phyloP scores from a whole-genome alignment of 495 filamentous ascomycete genomes.

The Trichoderma virens region DNA sequence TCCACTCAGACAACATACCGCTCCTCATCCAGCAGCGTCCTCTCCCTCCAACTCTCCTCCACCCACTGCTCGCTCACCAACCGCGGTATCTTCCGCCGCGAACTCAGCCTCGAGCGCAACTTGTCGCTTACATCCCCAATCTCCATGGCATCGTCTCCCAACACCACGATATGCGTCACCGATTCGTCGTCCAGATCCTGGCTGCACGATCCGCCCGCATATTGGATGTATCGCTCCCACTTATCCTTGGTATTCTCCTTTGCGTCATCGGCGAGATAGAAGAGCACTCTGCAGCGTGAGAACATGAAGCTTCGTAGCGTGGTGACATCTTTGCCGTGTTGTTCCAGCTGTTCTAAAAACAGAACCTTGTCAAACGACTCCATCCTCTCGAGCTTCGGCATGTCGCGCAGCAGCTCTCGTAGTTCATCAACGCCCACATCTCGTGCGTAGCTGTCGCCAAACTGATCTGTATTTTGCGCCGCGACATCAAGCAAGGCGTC shows the following conservation, averaged over 20 bases:
- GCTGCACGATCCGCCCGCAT: conserved; percentile 52
- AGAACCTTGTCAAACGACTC: conserved; percentile 26
- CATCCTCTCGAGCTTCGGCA: conserved; percentile 26
- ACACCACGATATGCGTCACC: conserved; percentile 62
- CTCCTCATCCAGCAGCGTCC: conserved; percentile 79
- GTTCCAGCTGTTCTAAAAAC: conserved; percentile 48
- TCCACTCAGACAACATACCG: conserved; percentile 26
- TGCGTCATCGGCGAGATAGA: conserved; percentile 30
- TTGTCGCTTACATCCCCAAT: conserved; percentile 34
- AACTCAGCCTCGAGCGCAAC: conserved; percentile 31
- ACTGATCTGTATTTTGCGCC: conserved; percentile 59
- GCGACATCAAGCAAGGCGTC: conserved; percentile 23
- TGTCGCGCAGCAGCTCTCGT: conserved; percentile 41
- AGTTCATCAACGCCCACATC: conserved; percentile 63
- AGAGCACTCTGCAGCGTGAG: conserved; percentile 47
- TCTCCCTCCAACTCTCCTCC: conserved; percentile 67
- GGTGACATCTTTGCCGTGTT: conserved; percentile 42
- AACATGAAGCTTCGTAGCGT: conserved; percentile 61
- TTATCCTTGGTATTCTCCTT: conserved; percentile 10
- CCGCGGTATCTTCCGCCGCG: conserved; percentile 51
- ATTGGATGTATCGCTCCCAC: conserved; percentile 39
- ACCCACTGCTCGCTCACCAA: conserved; percentile 70
- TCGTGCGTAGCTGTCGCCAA: conserved; percentile 75
- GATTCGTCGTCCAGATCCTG: conserved; percentile 37
- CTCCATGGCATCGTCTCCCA: conserved; percentile 22